Percentiles rank a stretch among this genome's conserved stretches.
Evolutionary conservation across 352 stramenopile species (phyloP).

Genomic region (Phytophthora gonapodyides): DNA sequence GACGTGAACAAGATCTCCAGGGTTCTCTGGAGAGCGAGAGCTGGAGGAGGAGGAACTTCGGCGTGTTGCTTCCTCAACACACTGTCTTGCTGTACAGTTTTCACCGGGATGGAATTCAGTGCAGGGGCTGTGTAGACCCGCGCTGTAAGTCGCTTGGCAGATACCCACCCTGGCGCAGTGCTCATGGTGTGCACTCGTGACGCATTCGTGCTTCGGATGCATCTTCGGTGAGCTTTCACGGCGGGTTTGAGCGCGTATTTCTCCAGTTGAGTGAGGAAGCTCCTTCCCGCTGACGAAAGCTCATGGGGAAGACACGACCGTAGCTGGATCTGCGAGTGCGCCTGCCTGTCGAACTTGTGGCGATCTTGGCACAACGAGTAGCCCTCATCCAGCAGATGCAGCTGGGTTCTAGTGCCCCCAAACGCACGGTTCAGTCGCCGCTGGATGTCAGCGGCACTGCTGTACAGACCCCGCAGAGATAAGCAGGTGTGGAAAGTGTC

Average conservation of each 20-base stretch:
- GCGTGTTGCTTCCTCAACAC: slow-evolving; percentile 2
- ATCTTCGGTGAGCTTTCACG: slow-evolving; percentile 11
- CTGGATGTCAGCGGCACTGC: slow-evolving; percentile 5
- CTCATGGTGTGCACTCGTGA: too few relatives aligned
- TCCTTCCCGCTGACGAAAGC: slow-evolving; percentile 11
- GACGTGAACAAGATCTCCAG: slow-evolving; percentile 35
- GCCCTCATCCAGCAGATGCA: slow-evolving; percentile 7
- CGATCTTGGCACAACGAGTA: slow-evolving; percentile 17
- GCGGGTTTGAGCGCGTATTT: slow-evolving; percentile 16
- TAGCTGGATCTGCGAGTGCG: slow-evolving; percentile 18
- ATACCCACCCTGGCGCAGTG: background rate
- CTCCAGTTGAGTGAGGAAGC: slow-evolving; percentile 12
- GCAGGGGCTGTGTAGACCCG: slow-evolving; percentile 1
- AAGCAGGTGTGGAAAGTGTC: slow-evolving; percentile 8
- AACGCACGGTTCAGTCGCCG: slow-evolving; percentile 9
- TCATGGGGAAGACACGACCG: slow-evolving; percentile 22
- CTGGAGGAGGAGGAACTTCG: slow-evolving; percentile 1
- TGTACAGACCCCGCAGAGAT: slow-evolving; percentile 5
- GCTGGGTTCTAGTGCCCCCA: background rate
- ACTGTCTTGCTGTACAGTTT: background rate
- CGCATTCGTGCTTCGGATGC: too few relatives aligned
- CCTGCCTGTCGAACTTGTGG: slow-evolving; percentile 19
- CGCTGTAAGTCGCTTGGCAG: background rate
- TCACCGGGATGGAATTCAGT: background rate
- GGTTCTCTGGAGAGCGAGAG: slow-evolving; percentile 10